phyloP scores from a whole-genome alignment of 1,139 yeast species.

The Candida glucosophila region DNA sequence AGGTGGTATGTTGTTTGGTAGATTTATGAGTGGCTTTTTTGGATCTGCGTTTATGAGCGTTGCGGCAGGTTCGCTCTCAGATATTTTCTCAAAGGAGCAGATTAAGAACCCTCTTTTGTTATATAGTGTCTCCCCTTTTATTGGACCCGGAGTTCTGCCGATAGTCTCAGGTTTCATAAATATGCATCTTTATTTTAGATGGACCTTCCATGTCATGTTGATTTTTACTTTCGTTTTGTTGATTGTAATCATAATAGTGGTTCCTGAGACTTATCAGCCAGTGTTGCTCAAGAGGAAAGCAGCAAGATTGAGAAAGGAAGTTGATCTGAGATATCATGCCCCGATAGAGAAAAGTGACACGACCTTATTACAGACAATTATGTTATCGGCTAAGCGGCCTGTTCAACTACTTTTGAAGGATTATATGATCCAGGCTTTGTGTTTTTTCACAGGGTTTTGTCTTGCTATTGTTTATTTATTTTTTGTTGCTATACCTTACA shows the following conservation, averaged over 20 bases:
- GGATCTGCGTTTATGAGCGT: conserved; percentile 28
- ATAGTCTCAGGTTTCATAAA: conserved; percentile 22
- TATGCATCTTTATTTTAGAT: conserved; percentile 12
- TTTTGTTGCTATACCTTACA: conserved; percentile 56
- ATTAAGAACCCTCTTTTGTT: conserved; percentile 19
- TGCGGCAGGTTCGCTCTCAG: conserved; percentile 26
- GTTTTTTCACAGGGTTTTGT: conserved; percentile 54
- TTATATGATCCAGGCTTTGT: conserved; percentile 53
- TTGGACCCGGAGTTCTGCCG: conserved; percentile 28
- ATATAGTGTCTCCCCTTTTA: conserved; percentile 23
- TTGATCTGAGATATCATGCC: conserved; percentile 28
- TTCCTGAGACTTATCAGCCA: conserved; percentile 15
- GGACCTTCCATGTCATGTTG: conserved; percentile 18
- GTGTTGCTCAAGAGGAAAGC: conserved; percentile 10
- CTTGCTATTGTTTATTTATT: conserved; percentile 55
- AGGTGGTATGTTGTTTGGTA: conserved; percentile 22
- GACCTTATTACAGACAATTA: conserved; percentile 19
- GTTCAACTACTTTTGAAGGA: conserved; percentile 44
- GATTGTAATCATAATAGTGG: conserved; percentile 10
- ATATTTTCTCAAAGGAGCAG: conserved; percentile 17
- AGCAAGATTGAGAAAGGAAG: conserved; percentile 8
- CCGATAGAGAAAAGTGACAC: conserved; percentile 32
- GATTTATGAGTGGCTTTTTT: conserved; percentile 25
- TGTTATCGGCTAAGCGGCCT: conserved; percentile 44
- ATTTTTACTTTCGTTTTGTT: conserved; percentile 15